phyloP scores from a whole-genome alignment of 306 rosid genomes.

The Macrotyloma uniflorum region DNA sequence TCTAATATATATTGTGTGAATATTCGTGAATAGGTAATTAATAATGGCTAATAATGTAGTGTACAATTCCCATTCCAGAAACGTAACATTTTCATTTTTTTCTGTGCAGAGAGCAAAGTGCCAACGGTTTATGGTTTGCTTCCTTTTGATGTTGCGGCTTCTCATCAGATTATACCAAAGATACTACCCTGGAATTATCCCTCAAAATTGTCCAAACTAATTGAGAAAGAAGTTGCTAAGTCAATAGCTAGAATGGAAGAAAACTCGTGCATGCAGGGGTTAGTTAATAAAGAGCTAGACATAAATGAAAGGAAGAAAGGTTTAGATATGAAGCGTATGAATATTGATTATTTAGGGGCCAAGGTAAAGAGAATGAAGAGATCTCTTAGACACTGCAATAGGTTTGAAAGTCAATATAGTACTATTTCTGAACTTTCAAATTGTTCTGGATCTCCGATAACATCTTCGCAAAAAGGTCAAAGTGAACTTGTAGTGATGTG shows the following conservation, averaged over 20 bases:
- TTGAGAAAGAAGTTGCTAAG: slow-evolving; percentile 67
- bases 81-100: slow-evolving; percentile 22
- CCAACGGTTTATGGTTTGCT: slow-evolving; percentile 54
- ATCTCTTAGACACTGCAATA: slow-evolving; percentile 48
- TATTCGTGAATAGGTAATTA: neutral
- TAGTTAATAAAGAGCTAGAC: slow-evolving; percentile 47
- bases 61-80: slow-evolving; percentile 8
- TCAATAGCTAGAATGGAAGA: slow-evolving; percentile 55
- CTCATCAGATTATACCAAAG: slow-evolving; percentile 73
- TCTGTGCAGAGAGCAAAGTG: slow-evolving; percentile 56
- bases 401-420: slow-evolving; percentile 53
- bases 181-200: slow-evolving; percentile 83
- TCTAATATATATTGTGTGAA: neutral
- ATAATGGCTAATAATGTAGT: neutral
- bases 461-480: slow-evolving; percentile 43
- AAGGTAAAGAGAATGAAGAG: slow-evolving; percentile 56
- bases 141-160: slow-evolving; percentile 77
- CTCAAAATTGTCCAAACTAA: slow-evolving; percentile 68
- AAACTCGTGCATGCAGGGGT: slow-evolving; percentile 45
- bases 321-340: slow-evolving; percentile 37
- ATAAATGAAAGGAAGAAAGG: slow-evolving; percentile 43
- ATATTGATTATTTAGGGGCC: slow-evolving; percentile 43
- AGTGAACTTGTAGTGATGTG: slow-evolving; percentile 59
- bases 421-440: slow-evolving; percentile 49
- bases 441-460: slow-evolving; percentile 50